Evolutionary conservation across 2,329 filamentous ascomycete species (phyloP), one percentile per base, ranked within the genome.

Genomic region (Boeremia lycopersici): DNA sequence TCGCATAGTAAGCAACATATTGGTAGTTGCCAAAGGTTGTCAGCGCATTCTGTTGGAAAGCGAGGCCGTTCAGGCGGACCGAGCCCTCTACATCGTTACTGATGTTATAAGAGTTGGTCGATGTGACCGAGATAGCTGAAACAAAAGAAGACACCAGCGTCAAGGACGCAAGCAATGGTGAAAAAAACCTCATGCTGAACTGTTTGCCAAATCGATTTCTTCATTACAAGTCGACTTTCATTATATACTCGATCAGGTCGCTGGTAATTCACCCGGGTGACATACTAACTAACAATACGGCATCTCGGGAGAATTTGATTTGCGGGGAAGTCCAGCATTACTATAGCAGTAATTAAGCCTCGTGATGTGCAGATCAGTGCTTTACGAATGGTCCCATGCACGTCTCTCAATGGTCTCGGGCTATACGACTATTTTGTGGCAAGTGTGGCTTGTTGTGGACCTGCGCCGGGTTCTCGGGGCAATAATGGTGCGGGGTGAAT

Each of bases 31-130:
- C 75, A 61, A 78, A 79, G 1, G 79, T 77, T n/a, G 73, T 72
- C 48, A 82, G 71, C 29, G 74, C 76, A 50, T 80, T 74, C 56
- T 82, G 80, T 62, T 82, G 80, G 64, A 81, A 82, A 0, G 79
- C 75, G 47, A 80, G 76, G 36, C 78, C 78, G 58, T 82, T 82
- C 39, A 82, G 62, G 9, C 64, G 71, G 7, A 73, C 71, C 2
- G 67, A 72, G 9, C 71, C 71, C 48, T 74, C 66, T 3, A 70
- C 64, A 50, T 74, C 71, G 30, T 69, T 69, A 25, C 62, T 62
- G 43, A 74, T 69, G 33, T 74, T 70, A 56, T 64, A 71, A 8
- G 54, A 63, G 2, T 63, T 66, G 1, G 62, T 68, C 2, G 65
- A 69, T 1, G 60, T 63, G 2, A 73, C 25, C 3, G 71, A 70